Conservation (phyloP, 1,139 yeast genomes). For the Debaryomycetaceae sp. region DNA sequence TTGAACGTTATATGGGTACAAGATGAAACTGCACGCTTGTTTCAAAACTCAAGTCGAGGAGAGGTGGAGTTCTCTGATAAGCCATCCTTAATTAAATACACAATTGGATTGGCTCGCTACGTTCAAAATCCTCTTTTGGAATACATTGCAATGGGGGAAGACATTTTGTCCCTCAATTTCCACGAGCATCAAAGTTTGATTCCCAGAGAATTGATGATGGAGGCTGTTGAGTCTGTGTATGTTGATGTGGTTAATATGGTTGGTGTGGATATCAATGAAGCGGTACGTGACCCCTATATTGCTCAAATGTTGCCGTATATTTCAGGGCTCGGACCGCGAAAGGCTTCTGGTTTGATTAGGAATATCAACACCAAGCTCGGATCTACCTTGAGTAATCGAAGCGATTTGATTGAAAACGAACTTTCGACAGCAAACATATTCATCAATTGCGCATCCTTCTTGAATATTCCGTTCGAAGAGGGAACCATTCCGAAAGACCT, state of each 20-base stretch:
- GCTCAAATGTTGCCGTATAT: slow-evolving; percentile 67
- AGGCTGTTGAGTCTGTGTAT: slow-evolving; percentile 68
- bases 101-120: slow-evolving; percentile 83
- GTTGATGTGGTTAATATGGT: slow-evolving; percentile 87
- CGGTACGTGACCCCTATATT: slow-evolving; percentile 62
- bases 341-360: slow-evolving; percentile 78
- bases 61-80: slow-evolving; percentile 76
- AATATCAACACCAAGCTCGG: slow-evolving; percentile 65
- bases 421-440: slow-evolving; percentile 73
- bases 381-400: slow-evolving; percentile 55
- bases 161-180: slow-evolving; percentile 59
- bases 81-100: slow-evolving; percentile 71
- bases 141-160: slow-evolving; percentile 70
- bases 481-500: slow-evolving; percentile 37
- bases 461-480: slow-evolving; percentile 68
- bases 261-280: slow-evolving; percentile 89
- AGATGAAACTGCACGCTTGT: slow-evolving; percentile 88
- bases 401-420: slow-evolving; percentile 71
- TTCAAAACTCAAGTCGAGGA: slow-evolving; percentile 73
- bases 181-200: slow-evolving; percentile 69
- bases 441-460: slow-evolving; percentile 85
- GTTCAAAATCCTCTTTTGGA: slow-evolving; percentile 86
- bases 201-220: slow-evolving; percentile 50
- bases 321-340: slow-evolving; percentile 92
- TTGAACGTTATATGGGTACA: slow-evolving; percentile 69